phyloP scores from a whole-genome alignment of 352 stramenopile genomes.

The Phytophthora pinifolia region DNA sequence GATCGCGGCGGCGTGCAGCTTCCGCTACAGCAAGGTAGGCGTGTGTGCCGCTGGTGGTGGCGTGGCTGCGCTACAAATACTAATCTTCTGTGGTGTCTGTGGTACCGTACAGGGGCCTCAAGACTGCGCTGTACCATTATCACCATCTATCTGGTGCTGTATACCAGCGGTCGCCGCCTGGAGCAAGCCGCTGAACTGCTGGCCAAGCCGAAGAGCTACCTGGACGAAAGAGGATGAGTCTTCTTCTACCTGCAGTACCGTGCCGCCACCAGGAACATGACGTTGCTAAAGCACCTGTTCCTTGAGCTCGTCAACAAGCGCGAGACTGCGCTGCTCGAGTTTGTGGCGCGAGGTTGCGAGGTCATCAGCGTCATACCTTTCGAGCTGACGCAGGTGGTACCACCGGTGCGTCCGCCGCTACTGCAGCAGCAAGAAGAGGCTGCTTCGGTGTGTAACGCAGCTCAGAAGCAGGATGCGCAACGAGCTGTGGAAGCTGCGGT shows the following conservation, averaged over 20 bases:
- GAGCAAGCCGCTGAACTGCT: slow-evolving; percentile 29
- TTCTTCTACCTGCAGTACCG: slow-evolving; percentile 44
- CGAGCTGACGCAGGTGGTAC: slow-evolving; percentile 13
- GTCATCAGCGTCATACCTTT: slow-evolving; percentile 47
- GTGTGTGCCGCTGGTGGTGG: too few species aligned
- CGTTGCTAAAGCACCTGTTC: slow-evolving; percentile 42
- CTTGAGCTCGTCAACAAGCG: slow-evolving; percentile 30
- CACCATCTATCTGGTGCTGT: slow-evolving; percentile 38
- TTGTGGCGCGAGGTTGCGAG: slow-evolving; percentile 26
- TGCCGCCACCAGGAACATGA: slow-evolving; percentile 43
- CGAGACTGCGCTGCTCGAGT: slow-evolving; percentile 27
- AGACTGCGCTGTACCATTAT: slow-evolving; percentile 43
- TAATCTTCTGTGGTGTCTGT: too few species aligned
- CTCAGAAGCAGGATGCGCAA: background rate
- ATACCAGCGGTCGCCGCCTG: slow-evolving; percentile 5
- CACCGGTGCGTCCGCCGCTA: background rate
- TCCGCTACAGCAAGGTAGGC: too few species aligned
- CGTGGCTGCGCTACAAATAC: too few species aligned
- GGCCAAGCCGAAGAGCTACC: slow-evolving; percentile 26
- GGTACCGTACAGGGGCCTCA: too few species aligned
- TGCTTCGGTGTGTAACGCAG: background rate
- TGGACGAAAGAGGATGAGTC: slow-evolving; percentile 23
- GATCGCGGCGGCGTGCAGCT: too few species aligned
- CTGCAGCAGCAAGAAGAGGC: background rate
- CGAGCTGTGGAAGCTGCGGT: background rate